Evolutionary conservation across 2,329 filamentous ascomycete species (phyloP), one percentile per base, ranked within the genome.

Genomic region (Fusarium sulawesiense): DNA sequence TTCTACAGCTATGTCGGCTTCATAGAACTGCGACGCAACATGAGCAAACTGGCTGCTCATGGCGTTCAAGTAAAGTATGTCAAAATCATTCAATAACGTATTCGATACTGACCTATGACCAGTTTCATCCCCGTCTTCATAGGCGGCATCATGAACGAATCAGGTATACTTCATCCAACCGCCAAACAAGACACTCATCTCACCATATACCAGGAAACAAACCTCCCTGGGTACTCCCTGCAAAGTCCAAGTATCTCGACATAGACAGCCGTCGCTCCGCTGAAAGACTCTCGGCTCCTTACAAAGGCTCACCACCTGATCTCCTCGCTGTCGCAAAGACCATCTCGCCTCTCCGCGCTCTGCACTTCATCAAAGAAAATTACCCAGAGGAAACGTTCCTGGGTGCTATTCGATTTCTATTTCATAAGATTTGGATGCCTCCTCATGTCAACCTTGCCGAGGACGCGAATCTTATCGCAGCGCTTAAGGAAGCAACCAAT

Each of bases 111-210:
- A 61, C 27, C 37, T 45, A 6, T 10, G 21, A 4, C 45, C 67
- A 93, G 91, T 53, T 87, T 92, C 72, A 85, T 91, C 68, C 93
- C 93, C 16, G 84, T 94, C 54, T 90, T 94, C 75, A 83, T 95
- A 16, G 89, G 88, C 27, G 91, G 85, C 47, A 87, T 93, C 75
- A 92, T 90, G 75, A 81, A 83, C 37, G 84, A 82, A 21, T 86
- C 86, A 46, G 88, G 88, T 89, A 79, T 37, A 62, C 29, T 42
- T 32, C 18, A 18, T 9, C 14, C 9, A 63, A 12, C 16, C 34
- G 8, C 16, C 4, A 9, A n/a, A 10, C 6, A 23, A 16, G 23
- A 44, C 21, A n/a, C 18, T 13, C 20, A 20, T 42, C 68, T 73
- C 11, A 70, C 44, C 23, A 58, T 21, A 25, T 21, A 40, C n/a